Base-by-base conservation (phyloP, 2,329 filamentous ascomycete genomes). In the Aspergillus uvarum region DNA sequence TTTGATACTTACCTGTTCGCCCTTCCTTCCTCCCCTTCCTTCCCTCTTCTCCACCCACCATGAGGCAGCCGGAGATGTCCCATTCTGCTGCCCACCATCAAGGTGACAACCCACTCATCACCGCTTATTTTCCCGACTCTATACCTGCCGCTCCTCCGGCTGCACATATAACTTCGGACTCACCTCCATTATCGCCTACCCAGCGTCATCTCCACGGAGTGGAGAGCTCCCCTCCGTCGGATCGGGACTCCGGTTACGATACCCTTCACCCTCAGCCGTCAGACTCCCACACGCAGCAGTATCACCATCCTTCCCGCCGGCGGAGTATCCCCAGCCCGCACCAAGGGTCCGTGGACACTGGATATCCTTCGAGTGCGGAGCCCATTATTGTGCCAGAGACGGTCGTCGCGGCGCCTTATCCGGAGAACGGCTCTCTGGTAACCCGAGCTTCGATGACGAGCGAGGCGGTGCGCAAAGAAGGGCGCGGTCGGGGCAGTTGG, bases 11-110 rank as follows among this genome's bases (percentile, higher is more conserved):
- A 49, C 38, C 32, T 42, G 38, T 42, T 42, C 38, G 16, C 38
- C 38, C 38, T 42, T 42, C 59, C 52, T 59, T 51, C 59, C 59
- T 51, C 54, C 61, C 55, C 42, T 59, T 52, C 54, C 51, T 47
- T 48, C 47, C 51, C 42, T 50, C 55, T 52, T 59, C 51, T 60
- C 59, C 59, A 58, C 60, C 66, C 62, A 63, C 61, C 60, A 74
- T 75, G 73, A 65, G 59, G 63, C 68, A 68, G 51, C 72, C 70
- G 63, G 73, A 72, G 65, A 75, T 75, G 73, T 70, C 72, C 65
- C 70, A 74, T 70, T 72, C 68, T 63, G 66, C 73, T 63, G 70
- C 68, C 65, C 73, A 74, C 57, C 69, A 69, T 60, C 70, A 74
- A 54, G 67, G 69, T 38, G 64, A 69, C 58, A 68, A 64, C 53